phyloP scores from a whole-genome alignment of 768 basidiomycete genomes.

The Pulveroboletus ravenelii region DNA sequence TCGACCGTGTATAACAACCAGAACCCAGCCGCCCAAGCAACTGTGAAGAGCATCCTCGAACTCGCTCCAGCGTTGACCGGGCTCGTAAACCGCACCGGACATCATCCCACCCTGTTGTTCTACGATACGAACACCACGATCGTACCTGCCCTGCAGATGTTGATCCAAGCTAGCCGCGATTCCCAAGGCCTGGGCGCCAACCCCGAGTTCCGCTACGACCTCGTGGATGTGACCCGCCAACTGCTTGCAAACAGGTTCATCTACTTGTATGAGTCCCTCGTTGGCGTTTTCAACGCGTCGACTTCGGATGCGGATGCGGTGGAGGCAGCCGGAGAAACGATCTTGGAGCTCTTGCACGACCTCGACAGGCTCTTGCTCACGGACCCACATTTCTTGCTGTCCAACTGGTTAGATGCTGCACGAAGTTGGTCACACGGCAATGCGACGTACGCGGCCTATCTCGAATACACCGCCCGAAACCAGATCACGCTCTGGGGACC shows the following conservation, averaged over 20 bases:
- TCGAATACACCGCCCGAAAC: conserved; percentile 38
- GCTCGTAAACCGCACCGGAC: conserved; percentile 31
- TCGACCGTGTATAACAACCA: conserved; percentile 38
- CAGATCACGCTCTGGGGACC: conserved; percentile 44
- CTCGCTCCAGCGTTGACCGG: conserved; percentile 32
- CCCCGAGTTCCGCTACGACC: conserved; percentile 37
- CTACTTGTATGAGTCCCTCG: conserved; percentile 29
- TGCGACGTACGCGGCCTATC: conserved; percentile 30
- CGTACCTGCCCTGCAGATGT: conserved; percentile 71
- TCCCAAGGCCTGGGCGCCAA: conserved; percentile 13
- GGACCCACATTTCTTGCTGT: conserved; percentile 30
- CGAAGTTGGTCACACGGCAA: conserved; percentile 27
- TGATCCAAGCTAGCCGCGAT: conserved; percentile 38
- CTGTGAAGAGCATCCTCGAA: conserved; percentile 37
- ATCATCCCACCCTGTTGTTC: conserved; percentile 31
- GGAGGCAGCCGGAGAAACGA: conserved; percentile 20
- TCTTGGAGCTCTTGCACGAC: conserved; percentile 30
- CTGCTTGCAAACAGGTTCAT: conserved; percentile 37
- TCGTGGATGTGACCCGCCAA: conserved; percentile 38
- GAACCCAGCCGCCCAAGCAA: conserved; percentile 29
- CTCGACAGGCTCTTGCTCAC: conserved; percentile 34
- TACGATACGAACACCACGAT: conserved; percentile 50
- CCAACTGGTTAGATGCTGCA: conserved; percentile 35
- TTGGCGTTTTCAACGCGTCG: conserved; percentile 26
- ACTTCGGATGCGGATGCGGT: conserved; percentile 19